Conservation (phyloP, 345 rosid genomes). For the Crucihimalaya himalaica region DNA sequence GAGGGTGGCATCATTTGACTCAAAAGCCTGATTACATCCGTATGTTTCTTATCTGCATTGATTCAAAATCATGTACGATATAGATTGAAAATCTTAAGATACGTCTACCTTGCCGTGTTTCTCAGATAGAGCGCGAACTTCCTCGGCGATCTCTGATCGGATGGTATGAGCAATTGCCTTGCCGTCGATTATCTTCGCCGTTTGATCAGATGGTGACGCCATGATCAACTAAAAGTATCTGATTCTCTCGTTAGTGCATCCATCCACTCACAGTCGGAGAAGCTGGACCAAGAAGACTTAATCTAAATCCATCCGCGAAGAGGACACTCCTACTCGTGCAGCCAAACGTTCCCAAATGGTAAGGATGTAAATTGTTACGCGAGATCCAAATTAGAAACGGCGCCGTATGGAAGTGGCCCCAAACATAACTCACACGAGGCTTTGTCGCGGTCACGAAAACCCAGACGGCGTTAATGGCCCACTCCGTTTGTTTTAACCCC, state of each 20-base stretch:
- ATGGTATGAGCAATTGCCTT: slow-evolving; percentile 75
- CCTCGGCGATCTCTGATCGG: slow-evolving; percentile 79
- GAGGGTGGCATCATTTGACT: background rate
- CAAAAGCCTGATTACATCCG: background rate
- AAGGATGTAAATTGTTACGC: background rate
- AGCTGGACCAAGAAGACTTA: background rate
- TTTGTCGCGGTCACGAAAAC: slow-evolving; percentile 37
- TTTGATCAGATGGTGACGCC: slow-evolving; percentile 57
- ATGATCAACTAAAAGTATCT: slow-evolving; percentile 31
- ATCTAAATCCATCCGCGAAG: slow-evolving; percentile 16
- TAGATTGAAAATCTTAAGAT: background rate
- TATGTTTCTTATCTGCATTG: background rate
- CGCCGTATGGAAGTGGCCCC: background rate
- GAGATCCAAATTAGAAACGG: background rate
- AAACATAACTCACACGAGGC: slow-evolving; percentile 19
- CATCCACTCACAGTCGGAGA: slow-evolving; percentile 1
- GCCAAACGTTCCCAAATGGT: slow-evolving; percentile 20
- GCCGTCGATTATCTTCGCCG: slow-evolving; percentile 73
- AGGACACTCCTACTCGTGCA: slow-evolving; percentile 12
- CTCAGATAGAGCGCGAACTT: slow-evolving; percentile 59
- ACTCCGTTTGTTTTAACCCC: slow-evolving; percentile 30
- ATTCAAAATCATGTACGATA: slow-evolving; percentile 10
- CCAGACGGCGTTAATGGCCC: slow-evolving; percentile 32
- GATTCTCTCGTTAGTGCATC: slow-evolving; percentile 1
- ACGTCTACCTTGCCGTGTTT: slow-evolving; percentile 68